These are phyloP conservation scores for Apophysomyces elegans DNA, from an alignment of 371 early-diverging fungal species.

Conservation along the genomic window DNA sequence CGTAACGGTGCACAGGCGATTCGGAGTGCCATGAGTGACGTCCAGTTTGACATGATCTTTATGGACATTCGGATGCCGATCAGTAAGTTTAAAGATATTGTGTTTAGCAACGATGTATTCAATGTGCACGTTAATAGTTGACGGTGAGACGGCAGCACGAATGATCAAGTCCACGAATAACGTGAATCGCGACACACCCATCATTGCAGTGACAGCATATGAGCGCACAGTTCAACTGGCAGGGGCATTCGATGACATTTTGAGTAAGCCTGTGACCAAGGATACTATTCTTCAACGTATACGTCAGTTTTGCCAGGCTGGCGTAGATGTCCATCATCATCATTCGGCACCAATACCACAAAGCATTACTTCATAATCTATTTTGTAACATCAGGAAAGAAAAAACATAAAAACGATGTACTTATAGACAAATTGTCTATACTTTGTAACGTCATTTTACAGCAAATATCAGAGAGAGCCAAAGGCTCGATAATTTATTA, in stretches of 20 bases:
- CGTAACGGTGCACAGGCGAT: slow-evolving; percentile 92
- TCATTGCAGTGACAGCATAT: slow-evolving; percentile 77
- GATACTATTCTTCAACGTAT: slow-evolving; percentile 57
- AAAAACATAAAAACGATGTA: background rate
- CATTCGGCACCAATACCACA: slow-evolving; percentile 11
- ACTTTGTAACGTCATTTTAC: background rate
- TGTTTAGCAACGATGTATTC: background rate
- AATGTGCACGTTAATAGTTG: slow-evolving; percentile 55
- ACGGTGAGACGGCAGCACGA: slow-evolving; percentile 88
- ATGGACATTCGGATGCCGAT: slow-evolving; percentile 95
- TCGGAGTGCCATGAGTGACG: slow-evolving; percentile 85
- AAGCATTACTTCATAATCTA: slow-evolving; percentile 7
- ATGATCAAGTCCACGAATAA: slow-evolving; percentile 96
- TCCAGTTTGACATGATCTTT: slow-evolving; percentile 90
- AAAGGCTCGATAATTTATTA: background rate
- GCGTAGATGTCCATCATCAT: slow-evolving; percentile 9
- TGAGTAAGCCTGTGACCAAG: slow-evolving; percentile 77
- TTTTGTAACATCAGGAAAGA: slow-evolving; percentile 8
- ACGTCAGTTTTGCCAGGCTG: slow-evolving; percentile 42
- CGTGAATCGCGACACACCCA: slow-evolving; percentile 72
- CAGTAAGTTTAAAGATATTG: slow-evolving; percentile 58
- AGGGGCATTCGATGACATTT: slow-evolving; percentile 72
- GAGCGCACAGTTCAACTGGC: slow-evolving; percentile 59
- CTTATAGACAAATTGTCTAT: background rate
- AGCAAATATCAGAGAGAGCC: background rate